Evolutionary conservation across 1,284 basidiomycete genomes (phyloP), one percentile per base, ranked within the genome.

Genomic region (Cutaneotrichosporon sp.): DNA sequence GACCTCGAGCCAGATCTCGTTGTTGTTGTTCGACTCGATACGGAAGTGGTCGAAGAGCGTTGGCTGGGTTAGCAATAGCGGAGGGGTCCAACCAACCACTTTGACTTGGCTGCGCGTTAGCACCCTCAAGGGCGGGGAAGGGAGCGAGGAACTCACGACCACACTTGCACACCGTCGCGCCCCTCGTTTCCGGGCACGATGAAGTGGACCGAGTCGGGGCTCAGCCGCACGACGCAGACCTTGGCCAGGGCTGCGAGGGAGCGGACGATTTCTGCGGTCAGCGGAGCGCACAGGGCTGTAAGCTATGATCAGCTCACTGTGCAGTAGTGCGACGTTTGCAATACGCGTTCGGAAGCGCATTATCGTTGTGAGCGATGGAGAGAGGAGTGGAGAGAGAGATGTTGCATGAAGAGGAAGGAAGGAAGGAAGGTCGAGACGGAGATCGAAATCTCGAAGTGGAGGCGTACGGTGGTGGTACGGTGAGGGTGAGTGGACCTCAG

Each of bases 111-210:
- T 81, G 50, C 0, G 58, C 47, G n/a, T 20, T 58, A n/a, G 54
- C 27, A 18, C 36, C 22, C 24, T 16, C 27, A 29, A 9, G 5
- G 29, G 9, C 5, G 29, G 9, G 29, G 29, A 9, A 29, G 29
- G 29, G 29, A 22, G 24, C 34, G 24, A 33, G 18, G 18, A 24
- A 86, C 91, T 77, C 70, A 94, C 92, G 91, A 92, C 92, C 92
- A 95, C 52, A 94, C 90, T 76, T 94, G 91, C 8, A 92, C 88
- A 3, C 92, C 91, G 8, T 90, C 91, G 67, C 90, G 89, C 63
- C 87, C 89, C 66, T 92, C 90, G 60, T 84, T 86, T 50, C 90
- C 92, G 0, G 79, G 75, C 8, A 80, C 71, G 59, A 95, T 93
- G 67, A 94, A 88, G 64, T 88, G 87, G 81, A 94, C 88, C 50